Evolutionary conservation across 352 stramenopile species (phyloP).

Genomic region (Phytophthora macrochlamydospora): DNA sequence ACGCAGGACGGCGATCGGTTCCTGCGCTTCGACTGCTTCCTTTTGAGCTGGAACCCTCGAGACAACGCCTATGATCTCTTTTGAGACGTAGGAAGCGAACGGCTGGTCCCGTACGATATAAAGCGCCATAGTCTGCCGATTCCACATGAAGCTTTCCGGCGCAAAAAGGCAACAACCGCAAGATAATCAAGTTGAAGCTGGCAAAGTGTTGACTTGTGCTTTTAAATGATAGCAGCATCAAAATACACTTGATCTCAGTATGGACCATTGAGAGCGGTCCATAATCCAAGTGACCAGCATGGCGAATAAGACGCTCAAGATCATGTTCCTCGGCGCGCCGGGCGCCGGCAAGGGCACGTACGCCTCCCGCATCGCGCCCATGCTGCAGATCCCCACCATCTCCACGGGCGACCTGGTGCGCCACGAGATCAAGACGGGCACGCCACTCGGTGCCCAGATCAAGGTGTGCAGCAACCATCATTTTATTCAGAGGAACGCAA

Average conservation of each 20-base stretch:
- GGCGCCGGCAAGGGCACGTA: slow-evolving; percentile 93
- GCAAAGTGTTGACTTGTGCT: neutral
- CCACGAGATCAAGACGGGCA: slow-evolving; percentile 86
- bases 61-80: neutral
- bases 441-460: slow-evolving; percentile 73
- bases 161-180: too few species aligned
- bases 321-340: slow-evolving; percentile 92
- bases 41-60: neutral
- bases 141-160: too few species aligned
- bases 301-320: slow-evolving; percentile 59
- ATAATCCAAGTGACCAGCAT: slow-evolving; percentile 25
- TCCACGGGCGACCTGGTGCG: slow-evolving; percentile 90
- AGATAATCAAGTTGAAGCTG: slow-evolving; percentile 12
- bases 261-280: neutral
- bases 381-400: slow-evolving; percentile 89
- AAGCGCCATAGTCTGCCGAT: neutral
- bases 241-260: neutral
- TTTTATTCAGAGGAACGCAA: too few species aligned
- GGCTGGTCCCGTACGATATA: neutral
- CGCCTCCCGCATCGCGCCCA: slow-evolving; percentile 82
- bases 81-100: neutral
- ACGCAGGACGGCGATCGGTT: slow-evolving; percentile 12
- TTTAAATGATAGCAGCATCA: neutral
- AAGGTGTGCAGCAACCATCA: slow-evolving; percentile 39
- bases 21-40: slow-evolving; percentile 17